Percentiles rank a stretch among this genome's conserved stretches.
These are phyloP conservation scores for Chrysopogon serrulatus DNA, from an alignment of 176 grass and related monocot genomes.

Conservation along the genomic window DNA sequence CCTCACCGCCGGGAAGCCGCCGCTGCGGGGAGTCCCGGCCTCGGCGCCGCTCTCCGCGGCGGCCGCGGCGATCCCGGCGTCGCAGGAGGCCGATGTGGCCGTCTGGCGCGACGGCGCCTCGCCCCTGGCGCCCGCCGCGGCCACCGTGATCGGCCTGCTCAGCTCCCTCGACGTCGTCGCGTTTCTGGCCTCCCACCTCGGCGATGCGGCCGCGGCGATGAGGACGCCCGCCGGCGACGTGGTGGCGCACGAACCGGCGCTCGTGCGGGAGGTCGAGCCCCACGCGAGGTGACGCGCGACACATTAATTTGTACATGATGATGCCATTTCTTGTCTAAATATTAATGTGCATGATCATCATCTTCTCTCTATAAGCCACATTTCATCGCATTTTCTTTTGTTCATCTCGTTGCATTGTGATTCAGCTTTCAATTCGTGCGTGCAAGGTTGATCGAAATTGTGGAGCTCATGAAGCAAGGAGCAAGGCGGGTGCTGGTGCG, in stretches of 20 bases:
- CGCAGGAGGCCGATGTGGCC: conserved; percentile 52
- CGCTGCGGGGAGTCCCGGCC: conserved; percentile 46
- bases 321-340: not conserved
- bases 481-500: conserved; percentile 41
- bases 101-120: conserved; percentile 40
- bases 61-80: conserved; percentile 35
- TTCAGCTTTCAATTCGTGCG: not conserved
- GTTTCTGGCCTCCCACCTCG: conserved; percentile 30
- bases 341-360: not conserved
- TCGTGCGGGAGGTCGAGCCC: conserved; percentile 55
- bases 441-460: conserved; percentile 53
- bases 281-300: conserved; percentile 21
- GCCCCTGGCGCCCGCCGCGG: conserved; percentile 14
- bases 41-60: conserved; percentile 48
- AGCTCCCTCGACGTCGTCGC: conserved; percentile 60
- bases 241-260: conserved; percentile 31
- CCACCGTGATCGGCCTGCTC: conserved; percentile 44
- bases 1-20: conserved; percentile 61
- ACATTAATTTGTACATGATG: not conserved
- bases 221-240: conserved; percentile 49
- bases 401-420: not conserved
- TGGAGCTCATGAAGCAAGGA: conserved; percentile 66
- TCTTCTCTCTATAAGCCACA: not conserved
- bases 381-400: not conserved
- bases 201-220: conserved; percentile 2